A percentile compares a stretch with the other conserved stretches of the same genome.
Conservation (phyloP, 2,329 filamentous ascomycete genomes). For the Fusarium sp. region DNA sequence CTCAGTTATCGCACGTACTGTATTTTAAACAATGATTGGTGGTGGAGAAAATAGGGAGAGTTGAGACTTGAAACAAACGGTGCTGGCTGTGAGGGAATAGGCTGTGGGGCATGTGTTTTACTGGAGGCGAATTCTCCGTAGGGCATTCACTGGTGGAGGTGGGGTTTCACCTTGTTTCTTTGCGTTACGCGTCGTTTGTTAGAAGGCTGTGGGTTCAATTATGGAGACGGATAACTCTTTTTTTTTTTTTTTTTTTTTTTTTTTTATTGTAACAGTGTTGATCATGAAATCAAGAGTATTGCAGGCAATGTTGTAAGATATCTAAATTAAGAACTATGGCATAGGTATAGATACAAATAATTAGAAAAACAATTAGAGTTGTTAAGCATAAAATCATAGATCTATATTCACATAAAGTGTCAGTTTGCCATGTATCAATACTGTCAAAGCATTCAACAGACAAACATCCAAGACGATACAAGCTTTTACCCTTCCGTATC, state of each 20-base stretch:
- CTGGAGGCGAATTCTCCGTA: neutral
- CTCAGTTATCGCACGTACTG: neutral
- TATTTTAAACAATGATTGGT: neutral
- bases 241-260: too few species aligned
- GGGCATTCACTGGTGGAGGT: neutral
- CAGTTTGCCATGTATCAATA: neutral
- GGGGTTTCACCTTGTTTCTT: neutral
- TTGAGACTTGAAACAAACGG: slow-evolving; percentile 20
- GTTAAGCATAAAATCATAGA: neutral
- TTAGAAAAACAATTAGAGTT: neutral
- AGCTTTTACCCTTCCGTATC: slow-evolving; percentile 5
- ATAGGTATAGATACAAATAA: too few species aligned
- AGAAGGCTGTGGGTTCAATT: slow-evolving; percentile 11
- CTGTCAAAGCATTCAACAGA: slow-evolving; percentile 4
- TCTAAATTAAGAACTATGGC: neutral
- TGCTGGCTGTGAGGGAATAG: slow-evolving; percentile 11
- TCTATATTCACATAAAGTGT: neutral
- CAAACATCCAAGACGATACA: slow-evolving; percentile 20
- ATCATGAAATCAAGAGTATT: neutral
- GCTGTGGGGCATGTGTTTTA: slow-evolving; percentile 13
- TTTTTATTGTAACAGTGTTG: neutral
- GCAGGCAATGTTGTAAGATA: too few species aligned
- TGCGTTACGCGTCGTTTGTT: slow-evolving; percentile 25
- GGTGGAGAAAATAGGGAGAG: slow-evolving; percentile 18
- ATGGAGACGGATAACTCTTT: too few species aligned